phyloP scores from a whole-genome alignment of 805 yeast genomes.

The Tetrapisispora pingtungensis region DNA sequence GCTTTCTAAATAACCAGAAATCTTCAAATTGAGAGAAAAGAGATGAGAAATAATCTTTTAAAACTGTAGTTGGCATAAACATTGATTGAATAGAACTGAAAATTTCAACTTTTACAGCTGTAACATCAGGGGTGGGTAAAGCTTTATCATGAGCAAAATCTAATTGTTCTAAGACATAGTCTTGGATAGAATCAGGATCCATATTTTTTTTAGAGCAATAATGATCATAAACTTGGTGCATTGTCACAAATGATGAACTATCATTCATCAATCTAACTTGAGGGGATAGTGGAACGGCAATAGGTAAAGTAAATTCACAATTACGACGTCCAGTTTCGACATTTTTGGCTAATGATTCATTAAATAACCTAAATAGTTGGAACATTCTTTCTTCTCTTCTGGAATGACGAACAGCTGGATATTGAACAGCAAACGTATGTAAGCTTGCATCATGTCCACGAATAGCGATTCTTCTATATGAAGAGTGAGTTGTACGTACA shows the following conservation, averaged over 20 bases:
- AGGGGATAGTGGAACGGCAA: constrained; percentile 89
- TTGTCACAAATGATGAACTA: constrained; percentile 54
- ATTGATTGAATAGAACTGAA: constrained; percentile 80
- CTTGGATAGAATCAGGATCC: constrained; percentile 81
- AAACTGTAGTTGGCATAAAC: constrained; percentile 74
- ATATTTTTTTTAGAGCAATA: constrained; percentile 65
- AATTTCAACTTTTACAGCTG: constrained; percentile 84
- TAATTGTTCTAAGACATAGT: constrained; percentile 73
- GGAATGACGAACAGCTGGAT: constrained; percentile 95
- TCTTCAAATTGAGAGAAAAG: constrained; percentile 75
- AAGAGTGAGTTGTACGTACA: constrained; percentile 81
- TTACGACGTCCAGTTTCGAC: constrained; percentile 84
- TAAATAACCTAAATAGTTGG: constrained; percentile 83
- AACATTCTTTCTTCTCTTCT: constrained; percentile 92
- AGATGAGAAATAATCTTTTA: constrained; percentile 66
- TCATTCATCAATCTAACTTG: constrained; percentile 90
- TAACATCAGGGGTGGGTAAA: constrained; percentile 83
- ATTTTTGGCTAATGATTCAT: constrained; percentile 65
- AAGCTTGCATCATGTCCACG: constrained; percentile 89
- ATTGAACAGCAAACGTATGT: constrained; percentile 92
- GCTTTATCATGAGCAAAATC: constrained; percentile 91
- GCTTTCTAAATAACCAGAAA: constrained; percentile 94
- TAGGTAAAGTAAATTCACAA: constrained; percentile 76
- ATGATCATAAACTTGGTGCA: constrained; percentile 81
- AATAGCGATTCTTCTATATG: constrained; percentile 79